Percentiles rank a stretch among this genome's conserved stretches.
Conservation (phyloP, 1,139 yeast genomes). For the Protomyces macrosporus region DNA sequence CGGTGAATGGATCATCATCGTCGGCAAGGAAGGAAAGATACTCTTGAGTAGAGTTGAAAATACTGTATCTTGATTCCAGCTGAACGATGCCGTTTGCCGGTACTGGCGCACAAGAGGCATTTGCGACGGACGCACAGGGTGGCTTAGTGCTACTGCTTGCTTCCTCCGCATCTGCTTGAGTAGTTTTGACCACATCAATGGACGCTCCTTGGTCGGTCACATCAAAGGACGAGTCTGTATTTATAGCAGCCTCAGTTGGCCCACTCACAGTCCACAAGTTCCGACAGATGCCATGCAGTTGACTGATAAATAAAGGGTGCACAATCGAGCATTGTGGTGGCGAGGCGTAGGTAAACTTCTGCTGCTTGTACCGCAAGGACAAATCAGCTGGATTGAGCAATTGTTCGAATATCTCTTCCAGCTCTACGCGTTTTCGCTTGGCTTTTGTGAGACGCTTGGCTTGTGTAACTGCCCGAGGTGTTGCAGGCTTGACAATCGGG, state of each 20-base stretch:
- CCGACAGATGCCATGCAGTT: background rate
- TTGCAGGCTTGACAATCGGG: background rate
- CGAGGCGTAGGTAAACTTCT: background rate
- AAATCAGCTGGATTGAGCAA: background rate
- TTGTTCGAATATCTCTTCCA: background rate
- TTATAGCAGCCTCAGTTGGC: background rate
- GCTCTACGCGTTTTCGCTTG: background rate
- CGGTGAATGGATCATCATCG: background rate
- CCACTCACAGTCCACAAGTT: background rate
- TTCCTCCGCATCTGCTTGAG: too few species aligned
- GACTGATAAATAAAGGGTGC: background rate
- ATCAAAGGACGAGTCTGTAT: background rate
- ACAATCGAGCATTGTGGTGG: background rate
- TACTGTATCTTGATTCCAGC: background rate
- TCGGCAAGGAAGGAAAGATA: background rate
- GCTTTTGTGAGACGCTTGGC: background rate
- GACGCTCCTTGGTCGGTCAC: too few species aligned
- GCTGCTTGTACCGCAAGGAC: background rate
- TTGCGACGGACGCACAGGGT: background rate
- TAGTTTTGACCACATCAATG: too few species aligned
- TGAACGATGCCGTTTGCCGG: too few species aligned
- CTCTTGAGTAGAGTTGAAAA: background rate
- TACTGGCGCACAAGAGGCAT: background rate
- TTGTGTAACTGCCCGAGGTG: background rate
- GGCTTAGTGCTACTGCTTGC: background rate